Conservation (phyloP, 306 rosid genomes). For the Malus fusca region DNA sequence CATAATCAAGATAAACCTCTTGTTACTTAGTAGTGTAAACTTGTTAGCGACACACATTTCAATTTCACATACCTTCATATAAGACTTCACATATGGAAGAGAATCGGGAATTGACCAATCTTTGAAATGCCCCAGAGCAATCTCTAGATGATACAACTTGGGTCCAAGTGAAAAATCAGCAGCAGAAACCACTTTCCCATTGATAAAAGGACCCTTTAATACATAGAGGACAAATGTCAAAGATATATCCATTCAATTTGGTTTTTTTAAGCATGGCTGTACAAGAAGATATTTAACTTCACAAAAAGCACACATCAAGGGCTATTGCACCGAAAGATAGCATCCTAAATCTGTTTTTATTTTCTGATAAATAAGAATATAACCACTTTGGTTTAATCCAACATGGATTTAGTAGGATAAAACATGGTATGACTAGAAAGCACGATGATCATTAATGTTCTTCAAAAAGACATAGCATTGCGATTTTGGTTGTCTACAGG, state of each 20-base stretch:
- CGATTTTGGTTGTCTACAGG: too few relatives aligned
- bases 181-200: constrained; percentile 70
- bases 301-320: not conserved
- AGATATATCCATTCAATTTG: not conserved
- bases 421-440: too few relatives aligned
- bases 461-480: too few relatives aligned
- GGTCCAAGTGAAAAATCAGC: constrained; percentile 84
- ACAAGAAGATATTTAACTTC: not conserved
- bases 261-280: not conserved
- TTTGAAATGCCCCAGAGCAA: constrained; percentile 79
- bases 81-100: constrained; percentile 51
- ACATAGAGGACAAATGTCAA: not conserved
- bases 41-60: not conserved
- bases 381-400: not conserved
- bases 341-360: not conserved
- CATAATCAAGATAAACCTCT: not conserved
- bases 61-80: constrained; percentile 50
- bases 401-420: not conserved
- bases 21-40: not conserved
- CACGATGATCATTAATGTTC: too few relatives aligned
- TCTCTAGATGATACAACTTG: constrained; percentile 83
- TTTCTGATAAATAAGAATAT: not conserved
- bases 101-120: constrained; percentile 81
- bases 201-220: constrained; percentile 76
- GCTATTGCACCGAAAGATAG: not conserved